A percentile compares a stretch with the other conserved stretches of the same genome.
These are phyloP conservation scores for Monilinia laxa DNA, from an alignment of 2,329 filamentous ascomycete genomes.

Conservation along the genomic window DNA sequence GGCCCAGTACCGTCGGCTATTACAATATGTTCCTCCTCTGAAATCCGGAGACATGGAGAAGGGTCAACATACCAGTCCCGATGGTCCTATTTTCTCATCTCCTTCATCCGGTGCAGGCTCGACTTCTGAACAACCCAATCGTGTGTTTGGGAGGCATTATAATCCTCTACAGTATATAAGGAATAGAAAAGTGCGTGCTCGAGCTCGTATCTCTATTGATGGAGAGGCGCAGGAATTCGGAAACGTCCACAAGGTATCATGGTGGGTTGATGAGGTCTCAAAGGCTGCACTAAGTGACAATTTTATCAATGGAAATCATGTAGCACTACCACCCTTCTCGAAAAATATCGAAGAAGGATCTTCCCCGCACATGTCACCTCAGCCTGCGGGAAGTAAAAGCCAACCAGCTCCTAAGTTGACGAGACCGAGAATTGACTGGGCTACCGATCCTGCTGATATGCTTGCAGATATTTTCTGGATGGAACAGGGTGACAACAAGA, in stretches of 20 bases:
- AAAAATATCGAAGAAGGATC: slow-evolving; percentile 32
- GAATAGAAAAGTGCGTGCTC: slow-evolving; percentile 80
- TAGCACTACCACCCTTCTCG: slow-evolving; percentile 47
- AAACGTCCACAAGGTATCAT: slow-evolving; percentile 67
- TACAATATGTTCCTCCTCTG: slow-evolving; percentile 77
- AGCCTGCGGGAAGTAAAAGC: slow-evolving; percentile 45
- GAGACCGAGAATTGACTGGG: slow-evolving; percentile 81
- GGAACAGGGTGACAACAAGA: slow-evolving; percentile 77
- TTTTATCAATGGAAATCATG: slow-evolving; percentile 39
- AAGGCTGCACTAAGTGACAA: slow-evolving; percentile 30
- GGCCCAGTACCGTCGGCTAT: slow-evolving; percentile 75
- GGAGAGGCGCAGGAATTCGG: slow-evolving; percentile 75
- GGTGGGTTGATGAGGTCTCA: slow-evolving; percentile 71
- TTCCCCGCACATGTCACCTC: slow-evolving; percentile 41
- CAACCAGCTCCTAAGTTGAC: slow-evolving; percentile 54
- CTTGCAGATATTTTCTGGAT: slow-evolving; percentile 90
- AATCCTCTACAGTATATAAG: slow-evolving; percentile 92
- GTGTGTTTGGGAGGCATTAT: slow-evolving; percentile 65
- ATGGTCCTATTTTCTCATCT: slow-evolving; percentile 41
- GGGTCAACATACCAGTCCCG: slow-evolving; percentile 45
- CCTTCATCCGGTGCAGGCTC: slow-evolving; percentile 43
- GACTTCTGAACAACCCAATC: slow-evolving; percentile 37
- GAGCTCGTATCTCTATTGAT: slow-evolving; percentile 73
- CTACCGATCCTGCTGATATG: slow-evolving; percentile 77
- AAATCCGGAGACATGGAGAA: slow-evolving; percentile 47